Base-by-base conservation (phyloP, 1,284 basidiomycete genomes). In the Pseudozyma thailandica region DNA sequence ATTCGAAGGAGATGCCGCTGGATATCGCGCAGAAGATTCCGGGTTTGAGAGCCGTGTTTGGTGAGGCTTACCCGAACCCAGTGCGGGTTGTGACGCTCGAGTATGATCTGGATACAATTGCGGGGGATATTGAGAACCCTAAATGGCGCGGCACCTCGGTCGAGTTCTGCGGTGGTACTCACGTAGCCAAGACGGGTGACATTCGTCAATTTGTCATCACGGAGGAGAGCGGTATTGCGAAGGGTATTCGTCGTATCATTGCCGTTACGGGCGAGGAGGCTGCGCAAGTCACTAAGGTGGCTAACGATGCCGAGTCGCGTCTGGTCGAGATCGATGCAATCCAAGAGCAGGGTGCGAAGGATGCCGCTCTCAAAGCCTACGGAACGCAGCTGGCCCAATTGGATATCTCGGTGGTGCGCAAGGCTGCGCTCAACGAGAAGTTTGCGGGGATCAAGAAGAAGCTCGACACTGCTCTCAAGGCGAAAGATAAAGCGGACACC, bases 161-260 rank as follows among this genome's bases (percentile, higher is more conserved):
- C 74, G 96, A 98, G 84, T 96, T 98, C 82, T 98, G 95, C 84
- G 95, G 95, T 84, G 95, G 95, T 84, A 98, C 96, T 0, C 95
- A 99, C 83, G 96, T 98, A 53, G 88, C 89, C 26, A 92, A 91
- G 84, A 98, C 95, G 0, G 93, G 94, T 25, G 93, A 95, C 75
- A 98, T 99, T 86, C 93, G 94, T 83, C 90, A 92, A 81, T 91
- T 99, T 82, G 90, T 96, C 50, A 91, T 99, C 71, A 90, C 89
- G 26, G 95, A 98, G 82, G 96, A 98, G 84, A 91, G 91, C 7
- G 94, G 94, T 45, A 98, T 98, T 74, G 96, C 95, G 27, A 98
- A 98, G 86, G 95, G 95, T 39, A 95, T 97, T 75, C 90, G 96
- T 57, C 90, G 95, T 50, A 90, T 99, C 57, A 90, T 92, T 42